phyloP scores from a whole-genome alignment of 495 filamentous ascomycete genomes.

The Talaromyces thailandensis region DNA sequence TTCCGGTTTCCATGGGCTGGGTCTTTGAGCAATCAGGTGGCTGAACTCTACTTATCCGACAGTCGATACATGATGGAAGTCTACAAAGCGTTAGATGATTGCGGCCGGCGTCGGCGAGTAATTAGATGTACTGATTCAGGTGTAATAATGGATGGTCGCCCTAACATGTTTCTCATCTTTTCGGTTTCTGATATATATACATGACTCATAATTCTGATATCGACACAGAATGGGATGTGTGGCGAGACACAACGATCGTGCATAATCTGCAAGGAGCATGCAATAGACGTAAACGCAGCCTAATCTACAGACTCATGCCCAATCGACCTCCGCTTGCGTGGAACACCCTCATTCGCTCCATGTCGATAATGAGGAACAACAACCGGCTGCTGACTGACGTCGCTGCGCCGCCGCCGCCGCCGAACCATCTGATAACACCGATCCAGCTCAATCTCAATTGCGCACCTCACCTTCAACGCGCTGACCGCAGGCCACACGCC shows the following conservation, averaged over 20 bases:
- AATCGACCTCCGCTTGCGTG: constrained; percentile 15
- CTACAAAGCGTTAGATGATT: not conserved
- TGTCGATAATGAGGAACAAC: constrained; percentile 9
- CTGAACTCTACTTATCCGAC: not conserved
- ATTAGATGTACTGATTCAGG: not conserved
- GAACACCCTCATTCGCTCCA: constrained; percentile 22
- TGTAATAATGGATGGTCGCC: not conserved
- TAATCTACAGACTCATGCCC: constrained; percentile 5
- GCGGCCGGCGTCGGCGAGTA: not conserved
- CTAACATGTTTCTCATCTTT: not conserved
- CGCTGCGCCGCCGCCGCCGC: constrained; percentile 43
- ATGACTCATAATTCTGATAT: not conserved
- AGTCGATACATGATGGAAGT: not conserved
- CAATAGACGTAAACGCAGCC: not conserved
- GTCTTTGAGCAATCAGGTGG: not conserved
- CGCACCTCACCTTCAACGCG: constrained; percentile 74
- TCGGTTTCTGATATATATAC: not conserved
- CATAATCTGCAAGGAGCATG: not conserved
- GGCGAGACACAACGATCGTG: not conserved
- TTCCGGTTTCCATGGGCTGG: not conserved
- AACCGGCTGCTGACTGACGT: constrained; percentile 9
- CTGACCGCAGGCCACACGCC: constrained; percentile 90
- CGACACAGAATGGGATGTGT: not conserved
- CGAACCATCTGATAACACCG: constrained; percentile 71
- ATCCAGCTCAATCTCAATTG: constrained; percentile 80